Conservation (phyloP, 164 flowering plant genomes). For the Magnolia officinalis region DNA sequence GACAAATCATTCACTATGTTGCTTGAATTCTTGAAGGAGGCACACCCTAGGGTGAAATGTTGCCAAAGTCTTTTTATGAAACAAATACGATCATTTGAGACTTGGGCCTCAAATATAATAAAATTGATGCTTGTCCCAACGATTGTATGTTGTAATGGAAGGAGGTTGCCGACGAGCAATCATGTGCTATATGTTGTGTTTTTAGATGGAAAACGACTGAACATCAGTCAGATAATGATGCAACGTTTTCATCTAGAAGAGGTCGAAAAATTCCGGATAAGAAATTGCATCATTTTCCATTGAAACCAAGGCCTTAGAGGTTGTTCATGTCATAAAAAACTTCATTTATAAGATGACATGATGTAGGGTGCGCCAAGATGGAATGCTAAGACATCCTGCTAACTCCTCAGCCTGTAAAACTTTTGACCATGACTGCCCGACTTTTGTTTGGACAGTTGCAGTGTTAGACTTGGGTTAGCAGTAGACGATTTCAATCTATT, state of each 20-base stretch:
- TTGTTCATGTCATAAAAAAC: conserved; percentile 9
- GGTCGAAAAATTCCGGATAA: neutral
- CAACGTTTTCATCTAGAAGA: neutral
- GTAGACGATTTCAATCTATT: too few species aligned
- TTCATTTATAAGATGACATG: conserved; percentile 1
- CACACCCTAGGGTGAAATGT: neutral
- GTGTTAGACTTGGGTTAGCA: too few species aligned
- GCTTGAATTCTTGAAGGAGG: neutral
- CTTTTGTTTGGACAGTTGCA: too few species aligned
- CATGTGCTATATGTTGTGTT: neutral
- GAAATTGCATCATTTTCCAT: neutral
- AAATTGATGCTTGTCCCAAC: neutral
- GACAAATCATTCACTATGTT: neutral
- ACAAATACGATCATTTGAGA: neutral
- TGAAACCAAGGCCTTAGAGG: conserved; percentile 2
- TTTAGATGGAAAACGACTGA: neutral
- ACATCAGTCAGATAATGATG: too few species aligned
- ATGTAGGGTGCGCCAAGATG: neutral
- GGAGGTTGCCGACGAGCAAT: neutral
- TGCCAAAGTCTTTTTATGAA: neutral
- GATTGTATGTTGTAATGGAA: conserved; percentile 8
- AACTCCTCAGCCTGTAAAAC: conserved; percentile 1
- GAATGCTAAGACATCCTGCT: conserved; percentile 8
- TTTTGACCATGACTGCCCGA: too few species aligned
- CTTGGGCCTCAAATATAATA: neutral